These are phyloP conservation scores for Trifolium fragiferum DNA, from an alignment of 306 rosid genomes.

Conservation along the genomic window DNA sequence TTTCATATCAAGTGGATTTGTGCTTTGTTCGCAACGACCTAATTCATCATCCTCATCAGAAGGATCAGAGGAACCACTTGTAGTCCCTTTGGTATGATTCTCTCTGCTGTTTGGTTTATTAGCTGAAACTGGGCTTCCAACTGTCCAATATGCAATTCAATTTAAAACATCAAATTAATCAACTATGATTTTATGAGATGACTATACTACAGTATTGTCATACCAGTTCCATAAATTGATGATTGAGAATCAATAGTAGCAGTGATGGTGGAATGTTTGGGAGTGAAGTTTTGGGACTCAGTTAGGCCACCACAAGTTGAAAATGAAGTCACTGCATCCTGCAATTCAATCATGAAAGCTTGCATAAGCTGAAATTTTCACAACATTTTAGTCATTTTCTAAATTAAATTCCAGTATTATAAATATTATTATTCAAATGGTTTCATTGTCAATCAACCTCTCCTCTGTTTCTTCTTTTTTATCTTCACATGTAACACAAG, in stretches of 20 bases:
- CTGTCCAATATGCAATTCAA: slow-evolving; percentile 54
- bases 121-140: slow-evolving; percentile 78
- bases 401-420: not conserved
- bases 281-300: slow-evolving; percentile 60
- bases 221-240: slow-evolving; percentile 63
- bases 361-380: slow-evolving; percentile 16
- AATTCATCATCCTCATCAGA: slow-evolving; percentile 83
- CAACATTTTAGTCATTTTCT: not conserved
- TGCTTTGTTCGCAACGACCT: slow-evolving; percentile 72
- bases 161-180: slow-evolving; percentile 25
- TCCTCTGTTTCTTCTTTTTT: no score
- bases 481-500: no score
- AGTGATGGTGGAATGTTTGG: slow-evolving; percentile 62
- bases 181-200: not conserved
- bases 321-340: slow-evolving; percentile 61
- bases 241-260: slow-evolving; percentile 78
- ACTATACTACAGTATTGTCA: not conserved
- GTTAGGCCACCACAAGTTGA: slow-evolving; percentile 53
- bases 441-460: no score
- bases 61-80: slow-evolving; percentile 81
- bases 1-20: slow-evolving; percentile 55
- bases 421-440: no score
- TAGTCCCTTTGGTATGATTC: slow-evolving; percentile 58
- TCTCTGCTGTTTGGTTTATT: slow-evolving; percentile 55
- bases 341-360: slow-evolving; percentile 45